A percentile compares a stretch with the other conserved stretches of the same genome.
These are phyloP conservation scores for Auricularia cornea DNA, from an alignment of 768 basidiomycete species.

Conservation along the genomic window DNA sequence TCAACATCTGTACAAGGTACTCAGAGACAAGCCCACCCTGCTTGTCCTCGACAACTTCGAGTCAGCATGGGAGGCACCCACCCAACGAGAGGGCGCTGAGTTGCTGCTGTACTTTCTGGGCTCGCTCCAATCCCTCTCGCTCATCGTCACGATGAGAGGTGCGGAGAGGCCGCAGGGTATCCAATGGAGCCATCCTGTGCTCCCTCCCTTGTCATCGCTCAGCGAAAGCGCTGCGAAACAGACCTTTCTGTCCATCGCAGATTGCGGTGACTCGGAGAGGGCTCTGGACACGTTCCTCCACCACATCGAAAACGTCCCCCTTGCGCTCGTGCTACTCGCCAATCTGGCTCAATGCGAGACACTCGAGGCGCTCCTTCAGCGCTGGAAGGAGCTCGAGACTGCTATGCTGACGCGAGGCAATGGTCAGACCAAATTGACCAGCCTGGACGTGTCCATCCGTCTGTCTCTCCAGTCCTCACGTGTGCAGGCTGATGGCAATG, in stretches of 20 bases:
- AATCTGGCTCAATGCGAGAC: constrained; percentile 13
- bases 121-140: neutral
- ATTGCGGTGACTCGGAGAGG: neutral
- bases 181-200: neutral
- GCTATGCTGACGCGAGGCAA: neutral
- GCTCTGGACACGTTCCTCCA: neutral
- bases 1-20: neutral
- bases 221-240: neutral
- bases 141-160: neutral
- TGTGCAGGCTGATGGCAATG: neutral
- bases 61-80: neutral
- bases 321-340: constrained; percentile 19
- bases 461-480: neutral
- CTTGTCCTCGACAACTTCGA: neutral
- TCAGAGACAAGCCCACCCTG: constrained; percentile 6
- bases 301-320: constrained; percentile 22
- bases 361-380: constrained; percentile 9
- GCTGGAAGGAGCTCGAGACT: neutral
- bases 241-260: neutral
- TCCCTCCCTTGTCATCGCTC: neutral
- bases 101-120: neutral
- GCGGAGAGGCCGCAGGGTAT: neutral
- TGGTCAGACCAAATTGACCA: neutral
- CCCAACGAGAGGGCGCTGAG: neutral
- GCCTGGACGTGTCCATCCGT: neutral